Evolutionary conservation across 1,284 basidiomycete genomes (phyloP).

Genomic region (Mixia osmundae): DNA sequence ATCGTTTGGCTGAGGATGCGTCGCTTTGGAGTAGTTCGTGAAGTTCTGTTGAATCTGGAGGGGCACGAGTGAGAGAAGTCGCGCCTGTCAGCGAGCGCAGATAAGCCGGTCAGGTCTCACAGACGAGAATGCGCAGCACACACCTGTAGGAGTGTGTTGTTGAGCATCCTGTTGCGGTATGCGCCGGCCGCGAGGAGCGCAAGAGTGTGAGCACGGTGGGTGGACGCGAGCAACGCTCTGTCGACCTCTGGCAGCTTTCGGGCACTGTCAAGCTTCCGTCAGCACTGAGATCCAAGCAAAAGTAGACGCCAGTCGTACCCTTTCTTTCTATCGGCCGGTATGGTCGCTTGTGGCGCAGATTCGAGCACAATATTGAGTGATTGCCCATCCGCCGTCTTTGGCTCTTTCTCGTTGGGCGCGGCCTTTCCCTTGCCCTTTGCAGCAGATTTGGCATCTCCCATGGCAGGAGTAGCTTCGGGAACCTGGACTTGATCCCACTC

Average conservation of each 20-base stretch:
- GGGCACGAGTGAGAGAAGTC: conserved; percentile 61
- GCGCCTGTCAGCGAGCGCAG: conserved; percentile 36
- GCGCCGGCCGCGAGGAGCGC: background rate
- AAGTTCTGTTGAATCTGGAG: conserved; percentile 53
- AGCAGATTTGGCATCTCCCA: no score
- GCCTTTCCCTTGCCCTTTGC: no score
- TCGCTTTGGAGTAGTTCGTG: conserved; percentile 51
- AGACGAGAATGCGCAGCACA: background rate
- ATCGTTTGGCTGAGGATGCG: conserved; percentile 48
- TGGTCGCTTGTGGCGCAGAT: background rate
- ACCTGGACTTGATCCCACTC: no score
- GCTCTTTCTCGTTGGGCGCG: no score
- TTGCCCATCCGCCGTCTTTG: no score
- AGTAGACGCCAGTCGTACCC: background rate
- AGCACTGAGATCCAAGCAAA: background rate
- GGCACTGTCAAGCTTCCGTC: background rate
- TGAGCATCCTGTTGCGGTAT: background rate
- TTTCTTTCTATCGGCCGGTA: background rate
- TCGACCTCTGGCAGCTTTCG: conserved; percentile 1
- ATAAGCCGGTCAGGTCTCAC: background rate
- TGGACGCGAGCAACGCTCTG: background rate
- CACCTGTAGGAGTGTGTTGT: conserved; percentile 1
- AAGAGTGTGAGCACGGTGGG: background rate
- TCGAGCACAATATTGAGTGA: conserved; percentile 2
- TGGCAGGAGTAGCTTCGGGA: no score